Evolutionary conservation across 1,284 basidiomycete species (phyloP).

Genomic region (Tilletia setariae): DNA sequence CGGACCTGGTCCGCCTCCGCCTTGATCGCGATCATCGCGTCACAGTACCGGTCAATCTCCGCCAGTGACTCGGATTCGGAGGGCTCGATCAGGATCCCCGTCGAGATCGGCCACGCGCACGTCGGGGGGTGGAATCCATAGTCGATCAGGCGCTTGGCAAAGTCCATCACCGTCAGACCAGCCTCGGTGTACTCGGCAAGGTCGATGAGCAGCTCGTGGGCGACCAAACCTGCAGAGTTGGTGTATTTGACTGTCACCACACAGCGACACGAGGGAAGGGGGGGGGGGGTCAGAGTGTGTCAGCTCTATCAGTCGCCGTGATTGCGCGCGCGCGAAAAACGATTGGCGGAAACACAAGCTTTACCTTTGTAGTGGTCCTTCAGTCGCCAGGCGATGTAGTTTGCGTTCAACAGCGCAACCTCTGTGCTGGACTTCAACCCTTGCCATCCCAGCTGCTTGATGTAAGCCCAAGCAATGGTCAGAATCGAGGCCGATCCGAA

Average conservation of each 20-base stretch:
- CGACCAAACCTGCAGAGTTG: slow-evolving; percentile 83
- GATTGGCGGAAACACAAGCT: too few species aligned
- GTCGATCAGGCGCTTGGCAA: slow-evolving; percentile 87
- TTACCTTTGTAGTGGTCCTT: slow-evolving; percentile 70
- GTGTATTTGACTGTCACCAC: slow-evolving; percentile 70
- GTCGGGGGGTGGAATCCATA: slow-evolving; percentile 48
- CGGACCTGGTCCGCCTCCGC: slow-evolving; percentile 84
- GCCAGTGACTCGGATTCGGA: slow-evolving; percentile 49
- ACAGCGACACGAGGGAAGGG: not conserved
- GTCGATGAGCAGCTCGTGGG: slow-evolving; percentile 92
- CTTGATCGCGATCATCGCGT: slow-evolving; percentile 93
- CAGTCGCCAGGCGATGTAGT: slow-evolving; percentile 90
- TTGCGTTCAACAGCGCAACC: slow-evolving; percentile 85
- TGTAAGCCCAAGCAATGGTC: slow-evolving; percentile 86
- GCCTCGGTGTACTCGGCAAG: slow-evolving; percentile 85
- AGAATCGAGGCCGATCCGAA: slow-evolving; percentile 93
- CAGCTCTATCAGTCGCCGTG: too few species aligned
- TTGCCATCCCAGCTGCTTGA: slow-evolving; percentile 81
- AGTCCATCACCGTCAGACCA: slow-evolving; percentile 87
- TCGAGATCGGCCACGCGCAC: slow-evolving; percentile 53
- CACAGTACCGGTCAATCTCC: slow-evolving; percentile 70
- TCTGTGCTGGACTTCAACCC: slow-evolving; percentile 82
- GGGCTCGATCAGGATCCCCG: slow-evolving; percentile 50
- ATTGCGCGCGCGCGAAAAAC: too few species aligned
- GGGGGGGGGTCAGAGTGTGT: not conserved